Conservation (phyloP, 176 grass and related monocot genomes). For the Oryza longistaminata region DNA sequence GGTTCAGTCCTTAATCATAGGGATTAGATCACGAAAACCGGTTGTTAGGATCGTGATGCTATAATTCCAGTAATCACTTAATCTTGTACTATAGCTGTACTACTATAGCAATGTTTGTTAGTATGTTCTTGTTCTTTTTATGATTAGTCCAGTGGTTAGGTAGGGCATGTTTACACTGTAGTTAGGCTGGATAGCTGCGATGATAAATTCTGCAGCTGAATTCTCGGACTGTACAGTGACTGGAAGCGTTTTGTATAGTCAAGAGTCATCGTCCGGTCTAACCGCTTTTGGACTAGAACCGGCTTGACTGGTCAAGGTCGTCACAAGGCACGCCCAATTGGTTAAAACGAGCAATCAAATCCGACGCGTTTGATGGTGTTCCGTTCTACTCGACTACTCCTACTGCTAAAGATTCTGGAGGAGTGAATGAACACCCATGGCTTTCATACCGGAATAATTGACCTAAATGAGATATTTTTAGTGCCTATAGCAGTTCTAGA, state of each 20-base stretch:
- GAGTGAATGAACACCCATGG: background rate
- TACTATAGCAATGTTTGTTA: background rate
- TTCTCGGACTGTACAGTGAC: background rate
- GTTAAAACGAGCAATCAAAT: background rate
- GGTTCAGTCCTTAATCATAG: background rate
- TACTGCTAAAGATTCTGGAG: background rate
- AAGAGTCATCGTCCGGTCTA: background rate
- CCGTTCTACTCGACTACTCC: background rate
- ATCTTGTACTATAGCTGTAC: too few species aligned
- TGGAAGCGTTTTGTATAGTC: background rate
- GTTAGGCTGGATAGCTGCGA: background rate
- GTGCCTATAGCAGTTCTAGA: background rate
- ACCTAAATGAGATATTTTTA: background rate
- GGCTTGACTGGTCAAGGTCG: background rate
- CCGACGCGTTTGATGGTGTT: background rate
- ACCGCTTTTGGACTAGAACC: background rate
- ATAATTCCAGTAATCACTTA: too few species aligned
- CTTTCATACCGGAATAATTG: conserved; percentile 9
- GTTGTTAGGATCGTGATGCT: conserved; percentile 26
- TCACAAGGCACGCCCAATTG: background rate
- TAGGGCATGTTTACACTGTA: background rate
- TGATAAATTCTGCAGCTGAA: background rate
- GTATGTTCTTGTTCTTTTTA: background rate
- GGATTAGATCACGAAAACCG: conserved; percentile 2
- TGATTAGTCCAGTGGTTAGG: background rate